These are phyloP conservation scores for Agaricus blazei DNA, from an alignment of 768 basidiomycete species.

Conservation along the genomic window DNA sequence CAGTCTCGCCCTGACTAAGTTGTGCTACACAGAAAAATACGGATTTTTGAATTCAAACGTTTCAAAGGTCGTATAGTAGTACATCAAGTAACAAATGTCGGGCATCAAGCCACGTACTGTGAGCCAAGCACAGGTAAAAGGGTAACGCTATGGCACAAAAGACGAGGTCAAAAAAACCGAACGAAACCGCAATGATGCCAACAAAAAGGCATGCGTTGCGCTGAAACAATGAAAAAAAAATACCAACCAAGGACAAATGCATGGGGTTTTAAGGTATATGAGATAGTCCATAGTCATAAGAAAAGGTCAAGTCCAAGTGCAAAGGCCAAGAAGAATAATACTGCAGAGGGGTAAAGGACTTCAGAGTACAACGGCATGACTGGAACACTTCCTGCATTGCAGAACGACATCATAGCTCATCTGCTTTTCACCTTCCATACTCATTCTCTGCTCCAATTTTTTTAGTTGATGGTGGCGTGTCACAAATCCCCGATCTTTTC, in stretches of 20 bases:
- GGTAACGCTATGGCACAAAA: background rate
- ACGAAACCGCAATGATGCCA: background rate
- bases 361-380: conserved; percentile 34
- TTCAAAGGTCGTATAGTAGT: conserved; percentile 19
- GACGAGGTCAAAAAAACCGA: conserved; percentile 1
- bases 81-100: conserved; percentile 19
- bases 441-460: conserved; percentile 53
- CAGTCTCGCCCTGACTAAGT: background rate
- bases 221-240: conserved; percentile 7
- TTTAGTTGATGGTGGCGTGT: conserved; percentile 64
- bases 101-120: conserved; percentile 26
- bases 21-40: background rate
- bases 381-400: conserved; percentile 35
- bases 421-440: conserved; percentile 28
- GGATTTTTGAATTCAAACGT: background rate
- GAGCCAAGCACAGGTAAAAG: conserved; percentile 9
- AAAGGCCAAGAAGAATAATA: conserved; percentile 19
- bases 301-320: conserved; percentile 13
- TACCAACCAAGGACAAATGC: background rate
- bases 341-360: conserved; percentile 17
- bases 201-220: conserved; percentile 7
- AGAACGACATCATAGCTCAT: conserved; percentile 23
- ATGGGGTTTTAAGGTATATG: conserved; percentile 6
- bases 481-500: conserved; percentile 37
- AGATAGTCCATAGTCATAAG: background rate